Conservation (phyloP, 495 filamentous ascomycete species). For the Penicillium angulare region DNA sequence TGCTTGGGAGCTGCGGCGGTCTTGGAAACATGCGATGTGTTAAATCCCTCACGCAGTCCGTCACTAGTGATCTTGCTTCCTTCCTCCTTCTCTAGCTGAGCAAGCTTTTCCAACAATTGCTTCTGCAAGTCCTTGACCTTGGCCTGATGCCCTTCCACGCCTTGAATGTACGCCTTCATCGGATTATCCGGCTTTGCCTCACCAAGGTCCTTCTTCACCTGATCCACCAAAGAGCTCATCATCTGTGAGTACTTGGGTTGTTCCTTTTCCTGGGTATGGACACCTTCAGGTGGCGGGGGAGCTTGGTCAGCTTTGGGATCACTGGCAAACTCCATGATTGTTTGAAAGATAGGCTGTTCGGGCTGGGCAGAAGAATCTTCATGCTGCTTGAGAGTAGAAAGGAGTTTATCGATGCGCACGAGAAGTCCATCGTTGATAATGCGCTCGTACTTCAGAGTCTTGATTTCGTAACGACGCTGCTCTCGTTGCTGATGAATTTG, state of each 20-base stretch:
- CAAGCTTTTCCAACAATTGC: constrained; percentile 69
- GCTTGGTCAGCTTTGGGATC: constrained; percentile 73
- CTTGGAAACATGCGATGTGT: constrained; percentile 75
- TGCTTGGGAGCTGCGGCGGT: constrained; percentile 44
- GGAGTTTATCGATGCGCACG: constrained; percentile 73
- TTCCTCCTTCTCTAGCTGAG: constrained; percentile 83
- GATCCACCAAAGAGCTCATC: constrained; percentile 88
- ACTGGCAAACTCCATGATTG: constrained; percentile 73
- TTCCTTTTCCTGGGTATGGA: constrained; percentile 70
- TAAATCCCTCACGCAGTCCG: constrained; percentile 85
- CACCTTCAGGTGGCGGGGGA: constrained; percentile 68
- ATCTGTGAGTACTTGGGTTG: constrained; percentile 89
- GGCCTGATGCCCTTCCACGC: constrained; percentile 68
- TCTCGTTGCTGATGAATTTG: constrained; percentile 90
- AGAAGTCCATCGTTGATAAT: constrained; percentile 90
- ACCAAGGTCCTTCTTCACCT: constrained; percentile 87
- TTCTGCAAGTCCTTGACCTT: constrained; percentile 78
- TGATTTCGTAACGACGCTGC: constrained; percentile 82
- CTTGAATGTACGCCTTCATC: constrained; percentile 69
- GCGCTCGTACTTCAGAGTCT: constrained; percentile 88
- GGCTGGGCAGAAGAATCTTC: constrained; percentile 66
- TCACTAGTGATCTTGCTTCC: constrained; percentile 91
- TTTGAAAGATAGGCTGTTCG: constrained; percentile 81
- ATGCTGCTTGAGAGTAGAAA: constrained; percentile 66
- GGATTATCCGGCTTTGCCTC: constrained; percentile 62